Evolutionary conservation across 257 asterid species (phyloP).

Genomic region (Solanum tarapatanum): DNA sequence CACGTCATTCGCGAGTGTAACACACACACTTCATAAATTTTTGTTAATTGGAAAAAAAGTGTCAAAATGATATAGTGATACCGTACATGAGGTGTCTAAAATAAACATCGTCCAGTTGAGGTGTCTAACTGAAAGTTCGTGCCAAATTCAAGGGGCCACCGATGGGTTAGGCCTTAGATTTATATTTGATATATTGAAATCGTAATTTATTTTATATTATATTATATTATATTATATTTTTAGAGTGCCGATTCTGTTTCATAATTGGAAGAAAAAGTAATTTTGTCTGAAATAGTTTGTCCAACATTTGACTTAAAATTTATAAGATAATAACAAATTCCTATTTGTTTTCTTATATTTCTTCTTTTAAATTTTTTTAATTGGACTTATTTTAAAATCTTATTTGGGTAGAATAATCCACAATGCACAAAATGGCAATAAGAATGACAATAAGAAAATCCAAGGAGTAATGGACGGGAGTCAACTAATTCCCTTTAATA

Average conservation of each 20-base stretch:
- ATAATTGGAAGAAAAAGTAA: neutral
- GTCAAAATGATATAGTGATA: no score
- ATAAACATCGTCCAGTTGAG: no score
- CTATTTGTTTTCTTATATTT: neutral
- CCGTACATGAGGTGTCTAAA: no score
- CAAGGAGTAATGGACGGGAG: conserved; percentile 3
- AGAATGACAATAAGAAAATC: conserved; percentile 13
- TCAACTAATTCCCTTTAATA: conserved; percentile 3
- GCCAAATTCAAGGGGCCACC: no score
- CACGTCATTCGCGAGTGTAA: no score
- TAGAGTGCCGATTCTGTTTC: neutral
- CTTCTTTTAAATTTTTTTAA: neutral
- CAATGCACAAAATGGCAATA: conserved; percentile 5
- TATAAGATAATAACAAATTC: neutral
- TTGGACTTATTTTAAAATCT: neutral
- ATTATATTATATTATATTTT: neutral
- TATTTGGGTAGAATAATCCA: neutral
- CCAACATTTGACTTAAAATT: neutral
- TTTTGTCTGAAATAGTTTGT: neutral
- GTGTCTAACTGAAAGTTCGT: no score
- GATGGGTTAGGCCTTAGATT: no score
- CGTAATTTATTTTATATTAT: no score
- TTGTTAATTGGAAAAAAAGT: no score
- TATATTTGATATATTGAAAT: neutral
- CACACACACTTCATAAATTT: no score